Evolutionary conservation across 352 stramenopile species (phyloP).

Genomic region (Globisporangium heterothallicum): DNA sequence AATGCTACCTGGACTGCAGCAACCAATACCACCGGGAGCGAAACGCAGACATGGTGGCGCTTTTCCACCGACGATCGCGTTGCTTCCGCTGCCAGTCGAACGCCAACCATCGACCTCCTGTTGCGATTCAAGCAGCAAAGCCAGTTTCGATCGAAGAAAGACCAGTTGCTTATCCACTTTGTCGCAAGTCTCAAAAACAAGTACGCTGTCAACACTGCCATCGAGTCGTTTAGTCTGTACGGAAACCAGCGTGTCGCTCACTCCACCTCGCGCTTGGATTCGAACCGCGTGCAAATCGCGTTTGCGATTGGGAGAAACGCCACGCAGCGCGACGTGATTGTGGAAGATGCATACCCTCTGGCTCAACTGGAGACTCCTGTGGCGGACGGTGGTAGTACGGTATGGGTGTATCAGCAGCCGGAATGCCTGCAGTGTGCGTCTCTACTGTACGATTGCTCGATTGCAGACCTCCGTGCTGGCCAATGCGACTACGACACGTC

Average conservation of each 20-base stretch:
- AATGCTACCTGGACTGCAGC: not conserved
- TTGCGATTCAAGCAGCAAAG: slow-evolving; percentile 30
- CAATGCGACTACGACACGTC: slow-evolving; percentile 9
- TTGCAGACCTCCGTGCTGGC: slow-evolving; percentile 4
- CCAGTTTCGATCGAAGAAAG: slow-evolving; percentile 17
- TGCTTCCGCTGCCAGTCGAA: not conserved
- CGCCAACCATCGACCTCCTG: slow-evolving; percentile 21
- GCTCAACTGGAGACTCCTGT: not conserved
- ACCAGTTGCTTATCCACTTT: slow-evolving; percentile 28
- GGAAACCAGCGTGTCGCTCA: slow-evolving; percentile 21
- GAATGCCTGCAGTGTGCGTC: slow-evolving; percentile 2
- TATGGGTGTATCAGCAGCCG: slow-evolving; percentile 8
- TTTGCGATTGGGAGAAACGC: slow-evolving; percentile 11
- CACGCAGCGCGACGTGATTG: slow-evolving; percentile 10
- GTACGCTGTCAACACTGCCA: slow-evolving; percentile 2
- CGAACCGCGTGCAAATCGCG: slow-evolving; percentile 15
- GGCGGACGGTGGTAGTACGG: not conserved
- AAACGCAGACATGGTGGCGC: slow-evolving; percentile 18
- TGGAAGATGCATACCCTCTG: slow-evolving; percentile 18
- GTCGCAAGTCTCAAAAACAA: slow-evolving; percentile 1
- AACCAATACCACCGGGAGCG: not conserved
- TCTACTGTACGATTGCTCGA: slow-evolving; percentile 14
- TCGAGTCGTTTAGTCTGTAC: slow-evolving; percentile 27
- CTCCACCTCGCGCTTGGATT: slow-evolving; percentile 1
- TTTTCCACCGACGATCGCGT: slow-evolving; percentile 11